Base-by-base conservation (phyloP, 2,329 filamentous ascomycete species). In the Anthostomella pinea region DNA sequence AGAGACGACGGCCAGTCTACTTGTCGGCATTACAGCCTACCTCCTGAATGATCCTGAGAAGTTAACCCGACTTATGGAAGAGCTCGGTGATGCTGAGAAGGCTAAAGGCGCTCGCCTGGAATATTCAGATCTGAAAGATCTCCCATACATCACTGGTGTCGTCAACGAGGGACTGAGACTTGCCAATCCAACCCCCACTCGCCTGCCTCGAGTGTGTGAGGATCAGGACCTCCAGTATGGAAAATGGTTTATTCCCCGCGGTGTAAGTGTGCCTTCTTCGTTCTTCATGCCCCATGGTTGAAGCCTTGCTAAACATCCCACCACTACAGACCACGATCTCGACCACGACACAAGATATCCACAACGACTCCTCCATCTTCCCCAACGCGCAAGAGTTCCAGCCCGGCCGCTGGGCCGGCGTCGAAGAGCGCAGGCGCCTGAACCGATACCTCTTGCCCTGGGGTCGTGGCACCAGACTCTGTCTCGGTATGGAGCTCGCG, bases 321-420 rank as follows among this genome's bases (percentile, higher is more conserved):
- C n/a, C n/a, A n/a, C n/a, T n/a, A 7, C 18, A 52, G 51, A 51
- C 47, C 0, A 51, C 40, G n/a, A 49, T 53, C 28, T 49, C 47
- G 5, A 51, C 47, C 3, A 49, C 47, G 15, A 39, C 41, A 8
- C 47, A 53, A 36, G 42, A 52, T 31, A 46, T 40, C 8, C 51
- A 52, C 42, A 35, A 43, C 35, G 39, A 48, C 38, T 15, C 41
- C 2, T n/a, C 19, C n/a, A 30, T 52, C 5, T 52, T 49, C 45
- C 17, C 39, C 6, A 18, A 20, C 0, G 49, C 49, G 2, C 10
- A 8, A n/a, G 31, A 25, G 17, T 53, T 53, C 31, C 28, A 27
- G 14, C 49, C 49, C 1, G 47, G 47, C 30, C 51, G 51, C 5
- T 52, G 51, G 51, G 33, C 14, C 5, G 34, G 38, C 9, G 19